phyloP scores from a whole-genome alignment of 2,329 filamentous ascomycete genomes.

The Scedosporium aurantiacum region DNA sequence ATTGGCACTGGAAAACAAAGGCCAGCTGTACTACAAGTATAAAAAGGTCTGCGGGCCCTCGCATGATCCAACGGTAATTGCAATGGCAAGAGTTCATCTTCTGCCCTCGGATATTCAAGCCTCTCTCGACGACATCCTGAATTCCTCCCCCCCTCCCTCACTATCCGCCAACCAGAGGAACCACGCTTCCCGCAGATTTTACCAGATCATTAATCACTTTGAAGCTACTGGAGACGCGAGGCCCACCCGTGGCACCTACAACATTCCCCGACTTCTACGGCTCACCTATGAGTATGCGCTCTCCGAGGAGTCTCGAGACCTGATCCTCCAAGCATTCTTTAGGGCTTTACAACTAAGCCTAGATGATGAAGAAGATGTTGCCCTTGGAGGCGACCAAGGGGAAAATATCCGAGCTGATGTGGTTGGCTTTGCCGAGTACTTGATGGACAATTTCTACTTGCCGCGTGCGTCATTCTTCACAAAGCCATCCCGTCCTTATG shows the following conservation, averaged over 20 bases:
- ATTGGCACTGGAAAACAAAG: too few relatives aligned
- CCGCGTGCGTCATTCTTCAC: neutral
- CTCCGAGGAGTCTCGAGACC: neutral
- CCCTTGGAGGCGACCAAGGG: neutral
- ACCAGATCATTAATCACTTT: neutral
- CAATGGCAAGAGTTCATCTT: too few relatives aligned
- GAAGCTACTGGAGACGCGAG: neutral
- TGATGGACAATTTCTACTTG: neutral
- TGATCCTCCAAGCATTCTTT: neutral
- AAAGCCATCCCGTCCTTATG: neutral
- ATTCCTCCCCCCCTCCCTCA: too few relatives aligned
- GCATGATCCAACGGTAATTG: too few relatives aligned
- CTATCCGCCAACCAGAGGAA: neutral
- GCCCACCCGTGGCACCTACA: neutral
- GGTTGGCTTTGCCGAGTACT: neutral
- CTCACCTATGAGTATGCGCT: neutral
- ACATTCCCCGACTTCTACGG: neutral
- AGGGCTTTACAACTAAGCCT: neutral
- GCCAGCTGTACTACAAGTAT: too few relatives aligned
- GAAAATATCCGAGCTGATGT: neutral
- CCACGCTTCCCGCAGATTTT: neutral
- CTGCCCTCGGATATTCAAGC: too few relatives aligned
- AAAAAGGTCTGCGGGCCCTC: too few relatives aligned
- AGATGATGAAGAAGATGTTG: neutral
- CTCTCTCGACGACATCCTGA: too few relatives aligned